Percentiles rank a stretch among this genome's conserved stretches.
These are phyloP conservation scores for Dipodascus albidus DNA, from an alignment of 805 yeast genomes.

Conservation along the genomic window DNA sequence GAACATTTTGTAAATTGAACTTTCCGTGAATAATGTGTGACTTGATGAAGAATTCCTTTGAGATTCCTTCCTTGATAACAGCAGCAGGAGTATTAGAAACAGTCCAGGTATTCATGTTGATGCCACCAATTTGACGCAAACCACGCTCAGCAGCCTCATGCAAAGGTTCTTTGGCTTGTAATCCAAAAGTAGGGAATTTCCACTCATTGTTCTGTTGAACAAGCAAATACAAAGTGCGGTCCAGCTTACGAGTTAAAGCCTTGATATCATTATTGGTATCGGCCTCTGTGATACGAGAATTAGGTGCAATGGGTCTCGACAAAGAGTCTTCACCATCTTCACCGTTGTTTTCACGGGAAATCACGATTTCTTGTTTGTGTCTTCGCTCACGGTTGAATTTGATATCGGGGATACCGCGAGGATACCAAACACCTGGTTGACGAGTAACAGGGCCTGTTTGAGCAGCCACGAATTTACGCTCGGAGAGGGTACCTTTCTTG, in stretches of 20 bases:
- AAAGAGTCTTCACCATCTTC: constrained; percentile 41
- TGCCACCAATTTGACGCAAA: constrained; percentile 60
- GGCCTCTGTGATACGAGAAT: constrained; percentile 66
- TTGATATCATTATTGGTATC: constrained; percentile 50
- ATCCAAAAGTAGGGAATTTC: constrained; percentile 68
- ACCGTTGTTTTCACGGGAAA: constrained; percentile 45
- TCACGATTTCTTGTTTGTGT: constrained; percentile 59
- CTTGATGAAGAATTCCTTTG: constrained; percentile 64
- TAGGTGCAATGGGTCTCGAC: constrained; percentile 55
- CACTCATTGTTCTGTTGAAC: constrained; percentile 41
- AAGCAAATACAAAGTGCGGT: constrained; percentile 69
- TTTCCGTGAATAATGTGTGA: constrained; percentile 82
- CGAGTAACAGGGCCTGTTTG: constrained; percentile 67
- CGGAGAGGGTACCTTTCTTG: constrained; percentile 81
- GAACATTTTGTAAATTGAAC: constrained; percentile 37
- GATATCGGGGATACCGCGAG: constrained; percentile 76
- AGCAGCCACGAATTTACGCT: constrained; percentile 61
- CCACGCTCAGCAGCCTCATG: constrained; percentile 70
- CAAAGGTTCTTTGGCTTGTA: constrained; percentile 38
- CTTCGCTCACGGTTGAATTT: constrained; percentile 85
- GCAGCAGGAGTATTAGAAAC: constrained; percentile 88
- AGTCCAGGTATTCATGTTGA: constrained; percentile 68
- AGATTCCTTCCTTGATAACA: constrained; percentile 27
- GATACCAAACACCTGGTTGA: constrained; percentile 67
- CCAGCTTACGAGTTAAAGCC: constrained; percentile 68